Conservation (phyloP, 371 early-diverging fungal species). For the Actinomortierella ambigua region DNA sequence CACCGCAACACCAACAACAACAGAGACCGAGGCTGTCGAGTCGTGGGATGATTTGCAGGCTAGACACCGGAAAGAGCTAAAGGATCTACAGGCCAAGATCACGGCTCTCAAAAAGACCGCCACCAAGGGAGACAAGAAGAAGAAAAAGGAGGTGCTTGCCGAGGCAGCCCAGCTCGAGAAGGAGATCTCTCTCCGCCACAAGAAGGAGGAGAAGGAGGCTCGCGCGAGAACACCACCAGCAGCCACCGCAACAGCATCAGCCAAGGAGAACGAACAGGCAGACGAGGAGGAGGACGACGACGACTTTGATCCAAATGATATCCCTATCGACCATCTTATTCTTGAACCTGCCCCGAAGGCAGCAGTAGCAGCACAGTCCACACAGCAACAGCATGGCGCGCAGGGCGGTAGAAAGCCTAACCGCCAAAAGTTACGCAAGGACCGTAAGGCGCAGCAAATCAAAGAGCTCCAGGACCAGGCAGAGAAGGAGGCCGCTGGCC, state of each 20-base stretch:
- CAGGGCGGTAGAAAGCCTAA: slow-evolving; percentile 62
- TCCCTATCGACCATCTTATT: slow-evolving; percentile 45
- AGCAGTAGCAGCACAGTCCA: slow-evolving; percentile 9
- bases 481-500: slow-evolving; percentile 75
- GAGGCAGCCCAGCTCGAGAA: slow-evolving; percentile 76
- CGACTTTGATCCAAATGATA: slow-evolving; percentile 33
- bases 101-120: slow-evolving; percentile 78
- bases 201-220: slow-evolving; percentile 59
- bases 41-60: slow-evolving; percentile 63
- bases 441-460: slow-evolving; percentile 75
- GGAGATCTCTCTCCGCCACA: slow-evolving; percentile 68
- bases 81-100: slow-evolving; percentile 71
- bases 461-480: slow-evolving; percentile 80
- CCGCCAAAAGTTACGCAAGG: slow-evolving; percentile 69
- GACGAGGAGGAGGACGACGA: slow-evolving; percentile 33
- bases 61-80: slow-evolving; percentile 79
- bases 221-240: slow-evolving; percentile 5
- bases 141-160: slow-evolving; percentile 81
- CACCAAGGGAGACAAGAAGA: slow-evolving; percentile 81
- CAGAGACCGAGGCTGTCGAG: slow-evolving; percentile 11
- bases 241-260: slow-evolving; percentile 1
- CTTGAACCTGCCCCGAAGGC: slow-evolving; percentile 42
- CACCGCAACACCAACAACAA: background rate
- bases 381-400: slow-evolving; percentile 10
- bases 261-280: background rate